A percentile compares a stretch with the other conserved stretches of the same genome.
These are phyloP conservation scores for Bipolaris oryzae DNA, from an alignment of 2,329 filamentous ascomycete genomes.

Conservation along the genomic window DNA sequence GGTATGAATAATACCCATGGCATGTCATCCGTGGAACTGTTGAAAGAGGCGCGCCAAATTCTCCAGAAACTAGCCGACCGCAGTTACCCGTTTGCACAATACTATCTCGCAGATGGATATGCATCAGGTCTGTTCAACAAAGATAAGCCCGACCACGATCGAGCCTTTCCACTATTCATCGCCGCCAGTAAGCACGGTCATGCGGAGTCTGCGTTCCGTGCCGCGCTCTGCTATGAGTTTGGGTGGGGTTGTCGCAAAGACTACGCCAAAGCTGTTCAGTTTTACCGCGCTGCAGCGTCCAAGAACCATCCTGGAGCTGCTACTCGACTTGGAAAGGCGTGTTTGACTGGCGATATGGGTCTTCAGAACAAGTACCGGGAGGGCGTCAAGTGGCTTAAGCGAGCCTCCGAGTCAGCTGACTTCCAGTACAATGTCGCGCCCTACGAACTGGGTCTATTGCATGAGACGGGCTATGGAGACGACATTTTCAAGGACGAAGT, in stretches of 20 bases:
- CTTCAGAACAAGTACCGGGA: slow-evolving; percentile 83
- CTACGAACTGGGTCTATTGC: slow-evolving; percentile 85
- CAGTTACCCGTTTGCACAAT: slow-evolving; percentile 95
- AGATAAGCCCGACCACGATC: slow-evolving; percentile 87
- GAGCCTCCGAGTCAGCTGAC: slow-evolving; percentile 88
- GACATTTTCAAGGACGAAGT: slow-evolving; percentile 90
- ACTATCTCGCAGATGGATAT: slow-evolving; percentile 94
- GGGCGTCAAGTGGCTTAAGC: slow-evolving; percentile 94
- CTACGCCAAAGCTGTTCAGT: slow-evolving; percentile 89
- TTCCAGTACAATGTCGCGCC: slow-evolving; percentile 90
- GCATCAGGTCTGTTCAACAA: slow-evolving; percentile 95
- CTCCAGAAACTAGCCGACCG: slow-evolving; percentile 83
- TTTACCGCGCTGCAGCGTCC: slow-evolving; percentile 84
- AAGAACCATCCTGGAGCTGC: slow-evolving; percentile 96
- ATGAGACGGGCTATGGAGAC: slow-evolving; percentile 91
- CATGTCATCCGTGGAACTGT: slow-evolving; percentile 64
- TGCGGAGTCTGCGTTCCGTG: slow-evolving; percentile 91
- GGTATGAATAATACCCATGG: slow-evolving; percentile 49
- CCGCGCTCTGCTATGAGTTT: slow-evolving; percentile 95
- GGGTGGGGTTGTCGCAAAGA: slow-evolving; percentile 95
- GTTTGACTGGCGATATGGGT: slow-evolving; percentile 86
- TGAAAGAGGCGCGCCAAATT: slow-evolving; percentile 87
- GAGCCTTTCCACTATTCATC: slow-evolving; percentile 90
- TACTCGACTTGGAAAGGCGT: slow-evolving; percentile 88
- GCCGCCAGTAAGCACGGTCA: slow-evolving; percentile 96